Evolutionary conservation across 1,284 basidiomycete genomes (phyloP).

Genomic region (Papiliotrema nemorosa): DNA sequence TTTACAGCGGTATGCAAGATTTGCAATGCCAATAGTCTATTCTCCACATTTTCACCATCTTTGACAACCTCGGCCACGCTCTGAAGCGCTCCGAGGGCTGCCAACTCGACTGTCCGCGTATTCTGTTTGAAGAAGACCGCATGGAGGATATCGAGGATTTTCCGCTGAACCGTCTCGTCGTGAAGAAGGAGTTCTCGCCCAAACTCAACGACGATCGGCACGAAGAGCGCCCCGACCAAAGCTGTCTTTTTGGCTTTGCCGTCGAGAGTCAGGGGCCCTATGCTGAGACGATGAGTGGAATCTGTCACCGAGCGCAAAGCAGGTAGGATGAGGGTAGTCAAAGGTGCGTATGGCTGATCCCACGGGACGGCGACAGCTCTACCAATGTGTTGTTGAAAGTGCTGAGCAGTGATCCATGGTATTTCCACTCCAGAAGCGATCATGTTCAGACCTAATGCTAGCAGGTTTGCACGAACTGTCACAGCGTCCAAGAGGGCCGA

Average conservation of each 20-base stretch:
- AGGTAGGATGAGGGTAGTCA: constrained; percentile 31
- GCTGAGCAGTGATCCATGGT: constrained; percentile 27
- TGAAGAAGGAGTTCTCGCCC: constrained; percentile 20
- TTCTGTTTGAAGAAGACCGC: constrained; percentile 44
- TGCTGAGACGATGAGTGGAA: constrained; percentile 20
- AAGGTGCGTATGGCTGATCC: constrained; percentile 14
- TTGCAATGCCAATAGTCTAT: constrained; percentile 29
- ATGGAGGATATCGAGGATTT: constrained; percentile 35
- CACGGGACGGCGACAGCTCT: constrained; percentile 28
- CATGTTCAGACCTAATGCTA: constrained; percentile 37
- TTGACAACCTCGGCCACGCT: constrained; percentile 27
- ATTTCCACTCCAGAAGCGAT: constrained; percentile 29
- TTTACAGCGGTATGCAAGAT: constrained; percentile 31
- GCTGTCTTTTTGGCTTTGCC: constrained; percentile 22
- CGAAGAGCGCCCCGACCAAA: constrained; percentile 35
- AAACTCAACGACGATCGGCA: constrained; percentile 34
- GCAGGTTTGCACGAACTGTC: constrained; percentile 22
- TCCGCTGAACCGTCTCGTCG: constrained; percentile 27
- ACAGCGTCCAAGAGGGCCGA: constrained; percentile 30
- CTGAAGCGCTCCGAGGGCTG: constrained; percentile 26
- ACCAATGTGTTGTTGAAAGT: constrained; percentile 41
- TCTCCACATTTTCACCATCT: constrained; percentile 21
- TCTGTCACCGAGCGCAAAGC: constrained; percentile 32
- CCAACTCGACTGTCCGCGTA: constrained; percentile 27
- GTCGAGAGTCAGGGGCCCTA: constrained; percentile 11